Conservation (phyloP, 139 green algal genomes). For the Marvania coccoides region DNA sequence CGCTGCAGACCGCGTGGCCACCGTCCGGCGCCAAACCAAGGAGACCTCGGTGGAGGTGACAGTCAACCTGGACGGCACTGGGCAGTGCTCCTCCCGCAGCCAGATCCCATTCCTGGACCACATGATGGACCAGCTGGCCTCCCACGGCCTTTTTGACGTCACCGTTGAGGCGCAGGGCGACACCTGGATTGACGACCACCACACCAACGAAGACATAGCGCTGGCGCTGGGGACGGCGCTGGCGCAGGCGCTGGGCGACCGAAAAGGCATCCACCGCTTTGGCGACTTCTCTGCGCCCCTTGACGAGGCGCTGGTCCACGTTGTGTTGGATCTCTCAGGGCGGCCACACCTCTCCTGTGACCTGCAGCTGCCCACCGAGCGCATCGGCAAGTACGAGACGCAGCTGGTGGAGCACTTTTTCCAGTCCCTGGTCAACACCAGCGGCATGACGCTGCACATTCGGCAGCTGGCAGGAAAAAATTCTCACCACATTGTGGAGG, state of each 20-base stretch:
- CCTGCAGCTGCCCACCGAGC: conserved; percentile 77
- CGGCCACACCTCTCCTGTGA: conserved; percentile 71
- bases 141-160: conserved; percentile 82
- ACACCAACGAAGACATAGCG: conserved; percentile 97
- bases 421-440: conserved; percentile 87
- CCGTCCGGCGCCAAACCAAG: conserved; percentile 75
- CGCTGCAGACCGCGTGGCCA: not conserved
- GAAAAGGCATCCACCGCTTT: conserved; percentile 94
- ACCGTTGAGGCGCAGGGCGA: conserved; percentile 76
- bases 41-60: conserved; percentile 86
- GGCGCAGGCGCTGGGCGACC: conserved; percentile 79
- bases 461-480: conserved; percentile 84
- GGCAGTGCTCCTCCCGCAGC: conserved; percentile 50
- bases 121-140: conserved; percentile 97
- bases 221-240: conserved; percentile 62
- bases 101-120: conserved; percentile 95
- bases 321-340: conserved; percentile 89
- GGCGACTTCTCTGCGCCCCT: conserved; percentile 87
- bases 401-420: conserved; percentile 98
- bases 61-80: conserved; percentile 90
- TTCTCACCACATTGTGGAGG: conserved; percentile 98
- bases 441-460: conserved; percentile 89
- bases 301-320: conserved; percentile 91
- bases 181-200: conserved; percentile 98
- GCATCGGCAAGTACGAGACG: conserved; percentile 87